Evolutionary conservation across 192 early-diverging fungal genomes (phyloP).

Genomic region (Allomyces javanicus): DNA sequence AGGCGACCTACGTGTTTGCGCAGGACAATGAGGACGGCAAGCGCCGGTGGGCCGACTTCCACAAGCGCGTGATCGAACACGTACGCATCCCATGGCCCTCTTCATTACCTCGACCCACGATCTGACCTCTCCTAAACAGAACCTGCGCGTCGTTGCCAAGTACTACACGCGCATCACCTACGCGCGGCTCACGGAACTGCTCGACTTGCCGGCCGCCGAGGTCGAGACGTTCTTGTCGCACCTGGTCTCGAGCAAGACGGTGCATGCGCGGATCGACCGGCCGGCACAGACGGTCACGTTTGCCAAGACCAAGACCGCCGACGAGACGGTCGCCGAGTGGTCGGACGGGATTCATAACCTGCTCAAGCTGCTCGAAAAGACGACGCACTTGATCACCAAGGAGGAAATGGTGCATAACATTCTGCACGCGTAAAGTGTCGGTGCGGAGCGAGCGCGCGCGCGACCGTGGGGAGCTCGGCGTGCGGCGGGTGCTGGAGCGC

Average conservation of each 20-base stretch:
- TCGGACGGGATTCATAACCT: slow-evolving; percentile 70
- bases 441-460: too few relatives aligned
- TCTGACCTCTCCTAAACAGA: slow-evolving; percentile 16
- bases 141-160: slow-evolving; percentile 87
- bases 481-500: too few relatives aligned
- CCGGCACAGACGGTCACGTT: slow-evolving; percentile 79
- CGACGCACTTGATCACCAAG: slow-evolving; percentile 72
- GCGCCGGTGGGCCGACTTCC: slow-evolving; percentile 62
- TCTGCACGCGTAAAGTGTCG: slow-evolving; percentile 27
- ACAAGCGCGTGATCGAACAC: slow-evolving; percentile 91
- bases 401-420: slow-evolving; percentile 80
- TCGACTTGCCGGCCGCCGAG: slow-evolving; percentile 68
- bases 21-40: slow-evolving; percentile 48
- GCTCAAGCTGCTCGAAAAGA: slow-evolving; percentile 84
- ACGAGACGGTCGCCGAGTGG: slow-evolving; percentile 86
- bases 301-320: slow-evolving; percentile 59
- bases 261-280: slow-evolving; percentile 88
- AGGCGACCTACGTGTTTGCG: slow-evolving; percentile 54
- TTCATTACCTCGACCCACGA: not conserved
- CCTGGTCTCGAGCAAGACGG: slow-evolving; percentile 82
- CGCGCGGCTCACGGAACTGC: slow-evolving; percentile 66
- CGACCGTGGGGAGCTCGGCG: too few relatives aligned
- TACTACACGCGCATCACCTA: slow-evolving; percentile 83
- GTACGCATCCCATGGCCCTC: slow-evolving; percentile 14
- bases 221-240: slow-evolving; percentile 83